Percentiles rank a stretch among this genome's conserved stretches.
Conservation (phyloP, 228 moss, liverwort and hornwort species). For the Sphagnum fallax region DNA sequence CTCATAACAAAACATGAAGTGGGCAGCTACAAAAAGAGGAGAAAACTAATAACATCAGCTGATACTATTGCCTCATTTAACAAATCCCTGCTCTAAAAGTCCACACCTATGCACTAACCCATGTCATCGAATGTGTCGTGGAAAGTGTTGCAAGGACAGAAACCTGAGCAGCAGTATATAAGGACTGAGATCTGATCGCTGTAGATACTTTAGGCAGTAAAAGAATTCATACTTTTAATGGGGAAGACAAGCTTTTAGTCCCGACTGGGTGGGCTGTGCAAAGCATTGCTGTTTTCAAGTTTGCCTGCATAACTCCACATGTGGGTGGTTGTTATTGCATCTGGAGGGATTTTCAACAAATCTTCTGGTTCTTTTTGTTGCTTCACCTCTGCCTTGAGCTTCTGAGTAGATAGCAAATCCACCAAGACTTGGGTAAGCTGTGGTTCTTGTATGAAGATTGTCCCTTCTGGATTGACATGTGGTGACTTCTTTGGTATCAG, state of each 20-base stretch:
- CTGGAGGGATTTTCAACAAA: constrained; percentile 32
- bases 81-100: no score
- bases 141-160: no score
- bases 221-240: no score
- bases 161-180: no score
- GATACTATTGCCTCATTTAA: no score
- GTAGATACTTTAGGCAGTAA: no score
- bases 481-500: constrained; percentile 52
- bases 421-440: constrained; percentile 39
- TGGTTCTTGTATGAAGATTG: constrained; percentile 5
- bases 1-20: no score
- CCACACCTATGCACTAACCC: no score
- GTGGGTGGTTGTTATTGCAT: constrained; percentile 14
- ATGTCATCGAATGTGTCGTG: no score
- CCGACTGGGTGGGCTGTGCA: constrained; percentile 87
- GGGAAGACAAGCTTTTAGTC: constrained; percentile 29
- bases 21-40: no score
- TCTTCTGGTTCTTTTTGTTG: constrained; percentile 14
- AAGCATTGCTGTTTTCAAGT: constrained; percentile 72
- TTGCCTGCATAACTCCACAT: constrained; percentile 80
- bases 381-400: constrained; percentile 29
- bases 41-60: no score
- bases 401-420: constrained; percentile 44
- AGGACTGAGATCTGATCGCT: no score
- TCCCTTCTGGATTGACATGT: constrained; percentile 24